Conservation (phyloP, 495 filamentous ascomycete genomes). For the Talaromyces borbonicus region DNA sequence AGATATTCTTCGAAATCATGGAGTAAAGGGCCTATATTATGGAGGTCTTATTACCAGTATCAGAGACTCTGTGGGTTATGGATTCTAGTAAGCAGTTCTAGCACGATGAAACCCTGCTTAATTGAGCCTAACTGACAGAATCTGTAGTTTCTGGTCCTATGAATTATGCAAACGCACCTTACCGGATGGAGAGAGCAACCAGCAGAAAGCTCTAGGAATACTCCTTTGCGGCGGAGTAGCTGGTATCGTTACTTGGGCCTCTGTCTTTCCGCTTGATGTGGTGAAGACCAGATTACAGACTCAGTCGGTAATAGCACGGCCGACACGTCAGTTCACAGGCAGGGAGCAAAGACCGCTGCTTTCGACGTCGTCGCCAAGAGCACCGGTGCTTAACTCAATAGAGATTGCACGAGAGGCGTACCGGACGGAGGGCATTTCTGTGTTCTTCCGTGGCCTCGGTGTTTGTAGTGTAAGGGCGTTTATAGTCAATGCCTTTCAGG, state of each 20-base stretch:
- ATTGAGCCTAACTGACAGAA: conserved; percentile 6
- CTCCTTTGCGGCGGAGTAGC: conserved; percentile 77
- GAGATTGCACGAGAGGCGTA: conserved; percentile 56
- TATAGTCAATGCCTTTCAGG: conserved; percentile 63
- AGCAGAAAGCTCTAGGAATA: conserved; percentile 48
- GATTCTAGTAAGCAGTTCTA: conserved; percentile 64
- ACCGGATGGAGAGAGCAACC: conserved; percentile 27
- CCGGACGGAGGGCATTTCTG: conserved; percentile 46
- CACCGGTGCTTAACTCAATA: conserved; percentile 40
- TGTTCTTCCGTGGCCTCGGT: conserved; percentile 70
- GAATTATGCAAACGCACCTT: conserved; percentile 52
- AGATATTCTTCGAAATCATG: conserved; percentile 48
- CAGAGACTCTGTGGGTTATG: conserved; percentile 78
- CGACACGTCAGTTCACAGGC: conserved; percentile 11
- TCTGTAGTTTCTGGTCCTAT: conserved; percentile 68
- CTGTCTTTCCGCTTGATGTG: conserved; percentile 80
- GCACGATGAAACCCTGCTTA: conserved; percentile 8
- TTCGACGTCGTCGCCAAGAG: conserved; percentile 6
- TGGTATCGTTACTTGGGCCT: conserved; percentile 75
- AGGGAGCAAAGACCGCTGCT: conserved; percentile 14
- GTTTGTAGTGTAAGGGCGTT: conserved; percentile 78
- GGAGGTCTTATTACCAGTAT: conserved; percentile 71
- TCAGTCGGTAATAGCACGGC: conserved; percentile 32
- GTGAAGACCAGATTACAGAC: conserved; percentile 81
- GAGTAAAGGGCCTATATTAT: conserved; percentile 61